Evolutionary conservation across 768 basidiomycete species (phyloP), one percentile per base, ranked within the genome.

Genomic region (Rhodocollybia butyracea): DNA sequence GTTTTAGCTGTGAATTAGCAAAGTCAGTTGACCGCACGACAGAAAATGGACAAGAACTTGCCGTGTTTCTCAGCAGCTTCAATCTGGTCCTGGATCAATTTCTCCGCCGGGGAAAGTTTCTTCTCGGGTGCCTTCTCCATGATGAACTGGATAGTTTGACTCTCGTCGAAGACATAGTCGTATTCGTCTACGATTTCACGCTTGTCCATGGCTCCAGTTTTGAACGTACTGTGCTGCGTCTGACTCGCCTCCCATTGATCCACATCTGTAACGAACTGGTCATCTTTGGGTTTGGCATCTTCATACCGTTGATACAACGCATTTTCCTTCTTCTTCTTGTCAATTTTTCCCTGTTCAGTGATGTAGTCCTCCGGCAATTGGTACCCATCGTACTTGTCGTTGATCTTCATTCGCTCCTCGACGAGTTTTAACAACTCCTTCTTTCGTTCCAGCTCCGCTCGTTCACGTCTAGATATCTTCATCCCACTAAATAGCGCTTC

Each of bases 121-220:
- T 81, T 77, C 58, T 81, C 79, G 4, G 88, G 88, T 7, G 86
- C 81, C 46, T 80, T 73, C 58, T 94, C 94, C 84, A 94, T 85
- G 65, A 96, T 88, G 72, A 96, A 99, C 67, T 91, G 80, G 68
- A 99, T 98, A 21, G 93, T 94, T 72, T 97, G 96, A 63, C 85
- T 91, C 70, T 98, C 97, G 69, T 99, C 97, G 64, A 99, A 98
- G 43, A 99, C 96, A 67, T 94, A 99, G 56, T 98, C 96, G 64
- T 96, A 98, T 40, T 88, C 85, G 31, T 94, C 93, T 29, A 86
- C 83, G 19, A 89, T 57, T 58, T 90, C 86, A 39, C 71, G 80
- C 69, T 91, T 93, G 70, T 99, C 97, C 84, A 95, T 68, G 2
- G 97, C 94, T 27, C 97, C 94, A 3, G 87, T 88, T 68, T 84